Conservation (phyloP, 2,329 filamentous ascomycete genomes). For the Graphilbum fragrans region DNA sequence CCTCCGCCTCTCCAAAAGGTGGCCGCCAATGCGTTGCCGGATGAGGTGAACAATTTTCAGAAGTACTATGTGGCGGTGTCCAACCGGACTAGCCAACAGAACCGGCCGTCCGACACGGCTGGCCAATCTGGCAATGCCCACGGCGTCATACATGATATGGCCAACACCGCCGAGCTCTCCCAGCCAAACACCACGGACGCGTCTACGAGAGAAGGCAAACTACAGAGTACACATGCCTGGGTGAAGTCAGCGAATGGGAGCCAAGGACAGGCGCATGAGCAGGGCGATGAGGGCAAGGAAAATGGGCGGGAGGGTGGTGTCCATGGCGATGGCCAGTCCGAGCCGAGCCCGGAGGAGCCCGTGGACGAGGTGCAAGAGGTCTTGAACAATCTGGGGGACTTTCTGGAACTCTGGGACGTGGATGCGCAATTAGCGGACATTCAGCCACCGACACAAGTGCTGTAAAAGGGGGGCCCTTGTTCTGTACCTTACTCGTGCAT, state of each 20-base stretch:
- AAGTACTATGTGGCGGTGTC: conserved; percentile 9
- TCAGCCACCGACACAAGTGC: neutral
- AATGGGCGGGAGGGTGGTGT: neutral
- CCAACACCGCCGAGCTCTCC: too few species aligned
- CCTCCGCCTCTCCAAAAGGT: neutral
- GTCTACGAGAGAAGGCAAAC: too few species aligned
- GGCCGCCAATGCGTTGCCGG: conserved; percentile 19
- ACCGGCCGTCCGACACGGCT: neutral
- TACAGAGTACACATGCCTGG: too few species aligned
- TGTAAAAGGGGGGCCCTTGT: too few species aligned
- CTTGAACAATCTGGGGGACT: conserved; percentile 31
- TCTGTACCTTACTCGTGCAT: too few species aligned
- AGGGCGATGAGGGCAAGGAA: neutral
- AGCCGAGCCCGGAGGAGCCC: conserved; percentile 2
- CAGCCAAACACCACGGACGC: too few species aligned
- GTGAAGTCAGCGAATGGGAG: neutral
- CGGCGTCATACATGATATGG: too few species aligned
- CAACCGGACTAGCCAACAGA: conserved; percentile 1
- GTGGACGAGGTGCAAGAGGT: conserved; percentile 33
- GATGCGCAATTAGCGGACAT: conserved; percentile 22
- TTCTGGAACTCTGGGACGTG: conserved; percentile 25
- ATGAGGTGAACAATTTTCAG: conserved; percentile 25
- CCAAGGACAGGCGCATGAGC: neutral
- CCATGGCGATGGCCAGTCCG: neutral
- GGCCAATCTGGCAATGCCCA: neutral